Evolutionary conservation across 208 protist species (phyloP), one percentile per base, ranked within the genome.

Genomic region (Acanthamoeba triangularis): DNA sequence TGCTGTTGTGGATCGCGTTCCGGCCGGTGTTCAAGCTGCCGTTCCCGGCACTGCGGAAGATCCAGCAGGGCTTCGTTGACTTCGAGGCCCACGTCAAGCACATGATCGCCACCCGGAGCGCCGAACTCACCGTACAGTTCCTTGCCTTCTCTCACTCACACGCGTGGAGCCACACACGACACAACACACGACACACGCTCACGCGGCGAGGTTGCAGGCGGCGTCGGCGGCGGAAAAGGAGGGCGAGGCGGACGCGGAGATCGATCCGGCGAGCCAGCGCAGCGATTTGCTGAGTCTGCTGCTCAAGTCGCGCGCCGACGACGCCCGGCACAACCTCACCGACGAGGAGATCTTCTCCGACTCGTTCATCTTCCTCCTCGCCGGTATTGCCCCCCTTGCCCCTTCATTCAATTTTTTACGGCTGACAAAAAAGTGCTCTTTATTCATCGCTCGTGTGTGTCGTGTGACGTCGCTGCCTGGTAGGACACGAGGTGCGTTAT

Each of bases 301-400:
- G 8, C 54, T 91, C 35, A 63, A 69, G 41, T 14, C 84, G 28
- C 13, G 33, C 18, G 84, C 28, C 13, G 49, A 33, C 1, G 49
- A 63, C 59, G 28, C 59, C 2, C 28, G 41, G 0, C 65, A 44
- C 23, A n/a, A 11, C 11, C 84, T 91, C 33, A 72, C 84, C 49
- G 54, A 63, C 54, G 56, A 91, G 23, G 84, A 91, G 33, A 44
- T 91, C 28, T 69, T 91, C 37, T 69, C 54, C 56, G 59, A 91
- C 56, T 23, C 59, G 11, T 91, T 91, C 84, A 49, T 91, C 35
- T 91, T 91, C 84, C 35, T 91, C 23, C 59, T 91, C 30, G 84
- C 84, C 49, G 84, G 84, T 87, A 35, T 6, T 1, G 6, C n/a
- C n/a, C 63, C 8, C 2, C 0, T 69, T 35, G 0, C 23, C 63